phyloP scores from a whole-genome alignment of 305 asterid genomes.

The Fraxinus paxiana region DNA sequence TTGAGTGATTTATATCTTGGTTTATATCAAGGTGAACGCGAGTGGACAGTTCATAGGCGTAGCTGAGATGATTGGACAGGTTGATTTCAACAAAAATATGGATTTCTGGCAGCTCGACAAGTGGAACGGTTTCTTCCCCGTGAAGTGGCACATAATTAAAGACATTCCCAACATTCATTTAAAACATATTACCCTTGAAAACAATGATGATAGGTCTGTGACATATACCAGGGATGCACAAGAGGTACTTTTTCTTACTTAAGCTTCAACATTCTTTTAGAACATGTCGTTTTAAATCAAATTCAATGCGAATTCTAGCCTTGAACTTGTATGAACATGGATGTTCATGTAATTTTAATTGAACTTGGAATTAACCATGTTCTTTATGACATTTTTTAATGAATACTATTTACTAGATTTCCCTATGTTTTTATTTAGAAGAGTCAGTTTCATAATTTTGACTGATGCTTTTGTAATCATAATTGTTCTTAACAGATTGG shows the following conservation, averaged over 20 bases:
- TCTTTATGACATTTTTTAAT: not conserved
- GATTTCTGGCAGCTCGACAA: constrained; percentile 84
- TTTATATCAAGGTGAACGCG: constrained; percentile 50
- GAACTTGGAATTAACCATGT: not conserved
- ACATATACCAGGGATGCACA: constrained; percentile 72
- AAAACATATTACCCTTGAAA: constrained; percentile 60
- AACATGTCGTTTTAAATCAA: not conserved
- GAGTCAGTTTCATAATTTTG: not conserved
- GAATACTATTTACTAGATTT: not conserved
- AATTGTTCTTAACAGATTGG: constrained; percentile 43
- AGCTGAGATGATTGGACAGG: constrained; percentile 76
- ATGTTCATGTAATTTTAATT: not conserved
- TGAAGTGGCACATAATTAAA: constrained; percentile 71
- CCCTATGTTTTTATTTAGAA: not conserved
- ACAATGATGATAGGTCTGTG: constrained; percentile 57
- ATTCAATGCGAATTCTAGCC: not conserved
- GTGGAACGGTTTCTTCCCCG: constrained; percentile 75
- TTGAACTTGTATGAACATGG: not conserved
- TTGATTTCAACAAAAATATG: constrained; percentile 69
- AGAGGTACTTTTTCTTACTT: constrained; percentile 42
- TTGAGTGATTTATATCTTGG: not conserved
- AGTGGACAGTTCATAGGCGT: constrained; percentile 84
- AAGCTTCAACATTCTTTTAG: not conserved
- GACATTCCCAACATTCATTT: constrained; percentile 56
- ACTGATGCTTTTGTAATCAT: not conserved